A percentile compares a stretch with the other conserved stretches of the same genome.
Conservation (phyloP, 495 filamentous ascomycete genomes). For the Aspergillus kassunensis region DNA sequence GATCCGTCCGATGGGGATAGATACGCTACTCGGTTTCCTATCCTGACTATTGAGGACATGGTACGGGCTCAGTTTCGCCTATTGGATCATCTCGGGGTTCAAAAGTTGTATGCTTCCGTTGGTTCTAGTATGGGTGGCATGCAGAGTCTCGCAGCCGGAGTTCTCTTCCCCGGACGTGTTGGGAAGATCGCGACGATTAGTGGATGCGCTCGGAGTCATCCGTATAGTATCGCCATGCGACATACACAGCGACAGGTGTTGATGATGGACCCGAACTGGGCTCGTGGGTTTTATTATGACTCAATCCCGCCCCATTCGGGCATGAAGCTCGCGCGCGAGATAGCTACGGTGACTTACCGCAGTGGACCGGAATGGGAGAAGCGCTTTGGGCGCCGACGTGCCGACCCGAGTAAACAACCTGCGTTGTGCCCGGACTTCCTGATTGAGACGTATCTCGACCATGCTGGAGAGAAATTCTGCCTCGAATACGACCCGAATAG, state of each 20-base stretch:
- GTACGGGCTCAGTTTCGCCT: constrained; percentile 91
- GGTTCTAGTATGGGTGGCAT: constrained; percentile 98
- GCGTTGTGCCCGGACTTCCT: constrained; percentile 95
- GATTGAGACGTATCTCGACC: constrained; percentile 97
- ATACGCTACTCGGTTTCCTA: constrained; percentile 95
- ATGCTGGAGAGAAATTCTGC: constrained; percentile 98
- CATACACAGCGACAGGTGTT: constrained; percentile 96
- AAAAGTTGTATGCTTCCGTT: constrained; percentile 85
- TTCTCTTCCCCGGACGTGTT: constrained; percentile 77
- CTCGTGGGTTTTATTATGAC: constrained; percentile 94
- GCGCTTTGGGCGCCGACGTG: constrained; percentile 82
- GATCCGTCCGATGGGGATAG: constrained; percentile 84
- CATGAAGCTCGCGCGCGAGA: constrained; percentile 97
- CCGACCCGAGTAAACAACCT: constrained; percentile 79
- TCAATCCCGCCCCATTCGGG: constrained; percentile 85
- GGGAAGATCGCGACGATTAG: constrained; percentile 83
- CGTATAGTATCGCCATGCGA: constrained; percentile 98
- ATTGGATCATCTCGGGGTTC: constrained; percentile 73
- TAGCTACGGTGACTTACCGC: constrained; percentile 95
- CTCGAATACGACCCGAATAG: constrained; percentile 98
- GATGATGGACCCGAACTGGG: constrained; percentile 98
- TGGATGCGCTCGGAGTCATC: constrained; percentile 91
- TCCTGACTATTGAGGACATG: constrained; percentile 97
- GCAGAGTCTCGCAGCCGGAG: constrained; percentile 91
- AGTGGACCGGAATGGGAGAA: constrained; percentile 98